Evolutionary conservation across 768 basidiomycete genomes (phyloP).

Genomic region (Podaxis mareebaensis): DNA sequence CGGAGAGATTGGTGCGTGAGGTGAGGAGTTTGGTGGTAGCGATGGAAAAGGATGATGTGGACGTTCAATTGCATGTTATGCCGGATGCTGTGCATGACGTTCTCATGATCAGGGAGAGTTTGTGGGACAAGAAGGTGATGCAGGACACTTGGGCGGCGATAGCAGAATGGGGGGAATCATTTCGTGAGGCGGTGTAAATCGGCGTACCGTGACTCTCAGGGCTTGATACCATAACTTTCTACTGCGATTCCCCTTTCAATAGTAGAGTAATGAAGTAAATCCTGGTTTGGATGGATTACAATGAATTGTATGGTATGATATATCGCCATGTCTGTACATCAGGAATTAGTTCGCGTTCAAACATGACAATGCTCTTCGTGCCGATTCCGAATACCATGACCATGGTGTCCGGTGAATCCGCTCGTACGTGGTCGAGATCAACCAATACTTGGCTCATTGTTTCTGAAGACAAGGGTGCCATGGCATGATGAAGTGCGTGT

Average conservation of each 20-base stretch:
- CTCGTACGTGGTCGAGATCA: not conserved
- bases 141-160: conserved; percentile 39
- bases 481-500: not conserved
- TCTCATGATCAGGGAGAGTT: conserved; percentile 40
- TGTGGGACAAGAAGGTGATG: conserved; percentile 44
- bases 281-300: not conserved
- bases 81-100: conserved; percentile 46
- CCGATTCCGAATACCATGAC: not conserved
- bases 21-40: conserved; percentile 40
- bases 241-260: too few relatives aligned
- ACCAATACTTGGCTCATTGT: not conserved
- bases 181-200: not conserved
- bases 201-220: too few relatives aligned
- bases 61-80: conserved; percentile 34
- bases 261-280: not conserved
- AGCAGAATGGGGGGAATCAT: conserved; percentile 30
- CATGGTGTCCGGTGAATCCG: not conserved
- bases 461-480: not conserved
- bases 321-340: not conserved
- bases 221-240: too few relatives aligned
- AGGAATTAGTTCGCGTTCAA: not conserved
- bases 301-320: not conserved
- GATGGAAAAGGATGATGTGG: conserved; percentile 40
- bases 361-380: not conserved
- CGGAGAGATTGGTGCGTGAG: conserved; percentile 51